These are phyloP conservation scores for Dacryopinax primogenitus DNA, from an alignment of 768 basidiomycete species.

Conservation along the genomic window DNA sequence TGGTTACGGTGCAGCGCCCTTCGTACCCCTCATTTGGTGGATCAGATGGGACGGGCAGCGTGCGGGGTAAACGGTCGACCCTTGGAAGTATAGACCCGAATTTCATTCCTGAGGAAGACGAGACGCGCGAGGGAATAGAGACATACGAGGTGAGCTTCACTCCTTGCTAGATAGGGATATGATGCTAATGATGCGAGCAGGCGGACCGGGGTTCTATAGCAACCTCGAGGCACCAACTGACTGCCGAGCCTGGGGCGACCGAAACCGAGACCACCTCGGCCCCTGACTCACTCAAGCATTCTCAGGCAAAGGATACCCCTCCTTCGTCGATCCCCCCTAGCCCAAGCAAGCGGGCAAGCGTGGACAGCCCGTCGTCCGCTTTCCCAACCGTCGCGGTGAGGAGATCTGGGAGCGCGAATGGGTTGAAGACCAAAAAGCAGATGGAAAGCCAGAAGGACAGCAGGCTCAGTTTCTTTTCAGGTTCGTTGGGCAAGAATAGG, in stretches of 20 bases:
- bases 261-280: conserved; percentile 6
- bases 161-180: not conserved
- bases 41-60: not conserved
- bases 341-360: conserved; percentile 9
- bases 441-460: conserved; percentile 22
- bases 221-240: not conserved
- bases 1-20: not conserved
- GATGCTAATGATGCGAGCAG: not conserved
- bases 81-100: not conserved
- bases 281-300: not conserved
- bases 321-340: conserved; percentile 14
- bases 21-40: not conserved
- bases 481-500: conserved; percentile 49
- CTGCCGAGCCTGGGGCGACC: not conserved
- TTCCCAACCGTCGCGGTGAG: conserved; percentile 9
- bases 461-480: conserved; percentile 65
- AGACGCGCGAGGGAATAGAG: conserved; percentile 21
- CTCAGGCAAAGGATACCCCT: conserved; percentile 10
- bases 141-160: conserved; percentile 22
- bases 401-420: conserved; percentile 2
- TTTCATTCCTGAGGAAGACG: conserved; percentile 21
- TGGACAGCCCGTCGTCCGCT: conserved; percentile 11
- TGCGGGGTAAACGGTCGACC: not conserved
- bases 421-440: conserved; percentile 11
- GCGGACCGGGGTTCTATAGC: not conserved